phyloP scores from a whole-genome alignment of 495 filamentous ascomycete genomes.

The Daldinia childiae region DNA sequence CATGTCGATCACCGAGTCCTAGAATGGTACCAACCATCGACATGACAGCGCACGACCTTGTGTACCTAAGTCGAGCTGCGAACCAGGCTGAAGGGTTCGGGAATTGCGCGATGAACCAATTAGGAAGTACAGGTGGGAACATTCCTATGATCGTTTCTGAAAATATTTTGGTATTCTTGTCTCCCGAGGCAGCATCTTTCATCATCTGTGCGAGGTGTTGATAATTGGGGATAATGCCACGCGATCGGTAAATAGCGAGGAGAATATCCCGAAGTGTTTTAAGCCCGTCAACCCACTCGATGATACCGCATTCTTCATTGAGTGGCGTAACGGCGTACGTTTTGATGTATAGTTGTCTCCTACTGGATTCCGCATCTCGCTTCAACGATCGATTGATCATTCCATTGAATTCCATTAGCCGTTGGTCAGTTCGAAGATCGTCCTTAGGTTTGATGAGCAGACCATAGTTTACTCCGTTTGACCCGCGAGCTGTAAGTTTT shows the following conservation, averaged over 20 bases:
- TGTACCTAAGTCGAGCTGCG: constrained; percentile 86
- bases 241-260: constrained; percentile 76
- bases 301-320: constrained; percentile 96
- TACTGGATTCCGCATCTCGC: constrained; percentile 87
- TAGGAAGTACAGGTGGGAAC: constrained; percentile 84
- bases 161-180: constrained; percentile 69
- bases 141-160: constrained; percentile 69
- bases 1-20: constrained; percentile 95
- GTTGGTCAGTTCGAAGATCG: constrained; percentile 94
- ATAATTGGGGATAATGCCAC: constrained; percentile 66
- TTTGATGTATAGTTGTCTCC: constrained; percentile 84
- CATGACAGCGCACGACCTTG: constrained; percentile 94
- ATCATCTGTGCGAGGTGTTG: constrained; percentile 55
- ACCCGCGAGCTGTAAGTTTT: constrained; percentile 86
- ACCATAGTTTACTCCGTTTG: constrained; percentile 86
- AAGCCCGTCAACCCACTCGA: constrained; percentile 98
- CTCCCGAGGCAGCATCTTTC: constrained; percentile 54
- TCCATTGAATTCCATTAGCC: constrained; percentile 98
- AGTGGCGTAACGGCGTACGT: constrained; percentile 96
- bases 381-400: constrained; percentile 97
- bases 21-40: constrained; percentile 96
- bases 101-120: constrained; percentile 96
- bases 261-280: constrained; percentile 94
- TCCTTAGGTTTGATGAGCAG: constrained; percentile 98
- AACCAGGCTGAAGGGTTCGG: constrained; percentile 94